phyloP scores from a whole-genome alignment of 31 red algal species.

The Odonthalia washingtoniensis region DNA sequence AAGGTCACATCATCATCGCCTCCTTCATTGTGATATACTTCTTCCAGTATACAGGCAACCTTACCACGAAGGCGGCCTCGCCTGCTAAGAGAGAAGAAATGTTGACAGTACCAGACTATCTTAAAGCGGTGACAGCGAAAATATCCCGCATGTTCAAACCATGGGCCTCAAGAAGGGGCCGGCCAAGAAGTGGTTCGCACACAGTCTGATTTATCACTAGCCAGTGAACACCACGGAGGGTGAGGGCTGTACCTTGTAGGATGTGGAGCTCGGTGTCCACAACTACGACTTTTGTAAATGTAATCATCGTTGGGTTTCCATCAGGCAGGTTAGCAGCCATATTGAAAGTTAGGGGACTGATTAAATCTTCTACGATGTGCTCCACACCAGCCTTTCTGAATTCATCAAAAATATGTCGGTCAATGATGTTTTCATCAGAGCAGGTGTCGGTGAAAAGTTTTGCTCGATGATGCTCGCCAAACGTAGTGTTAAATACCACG shows the following conservation, averaged over 20 bases:
- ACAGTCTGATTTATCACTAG: constrained; percentile 38
- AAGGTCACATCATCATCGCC: constrained; percentile 27
- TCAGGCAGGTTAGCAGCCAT: neutral
- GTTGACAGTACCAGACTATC: neutral
- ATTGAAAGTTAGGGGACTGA: neutral
- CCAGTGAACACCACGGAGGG: constrained; percentile 45
- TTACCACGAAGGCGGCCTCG: neutral
- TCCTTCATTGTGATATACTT: constrained; percentile 34
- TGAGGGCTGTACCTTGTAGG: neutral
- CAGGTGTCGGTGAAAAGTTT: neutral
- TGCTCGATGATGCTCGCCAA: neutral
- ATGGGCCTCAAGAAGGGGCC: constrained; percentile 34
- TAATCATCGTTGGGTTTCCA: neutral
- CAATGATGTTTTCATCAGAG: neutral
- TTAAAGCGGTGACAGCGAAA: constrained; percentile 17
- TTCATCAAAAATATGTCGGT: neutral
- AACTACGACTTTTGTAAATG: neutral
- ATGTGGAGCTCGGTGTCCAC: constrained; percentile 43
- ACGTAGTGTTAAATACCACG: neutral
- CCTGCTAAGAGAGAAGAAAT: neutral
- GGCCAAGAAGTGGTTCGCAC: constrained; percentile 32
- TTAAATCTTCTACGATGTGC: neutral
- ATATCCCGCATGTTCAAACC: constrained; percentile 14
- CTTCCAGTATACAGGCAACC: constrained; percentile 35
- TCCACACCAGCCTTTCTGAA: neutral